Evolutionary conservation across 192 early-diverging fungal genomes (phyloP), one percentile per base, ranked within the genome.

Genomic region (Backusella australiensis): DNA sequence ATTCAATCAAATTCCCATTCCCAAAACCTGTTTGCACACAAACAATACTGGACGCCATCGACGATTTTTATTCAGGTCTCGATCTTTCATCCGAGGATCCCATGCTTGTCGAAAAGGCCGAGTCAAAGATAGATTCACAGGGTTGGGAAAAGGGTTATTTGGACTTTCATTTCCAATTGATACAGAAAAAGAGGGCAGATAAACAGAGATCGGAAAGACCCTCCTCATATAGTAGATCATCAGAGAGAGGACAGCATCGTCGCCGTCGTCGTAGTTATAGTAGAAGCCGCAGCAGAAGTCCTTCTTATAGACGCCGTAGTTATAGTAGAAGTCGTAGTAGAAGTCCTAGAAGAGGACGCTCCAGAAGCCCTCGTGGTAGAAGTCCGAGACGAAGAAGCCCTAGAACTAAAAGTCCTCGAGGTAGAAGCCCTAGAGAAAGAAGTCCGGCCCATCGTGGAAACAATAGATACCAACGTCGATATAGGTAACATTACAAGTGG

Each of bases 61-160:
- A 78, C 6, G 67, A 74, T 2, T 78, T 74, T 42, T 78, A 78
- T 35, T 17, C 59, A 19, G 77, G 72, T 5, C 35, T 78, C 9
- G 46, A 75, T 75, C 35, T 44, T 34, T 6, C 17, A 39, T 39
- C 39, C 7, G 56, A 66, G 6, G 41, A 63, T 3, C 23, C 15
- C 0, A 74, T 71, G 23, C 56, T 78, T 21, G 67, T 53, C 3
- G 67, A 69, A 12, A 73, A 65, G 9, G 21, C 34, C 1, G 46
- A 69, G 1, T 59, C 67, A 39, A 46, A 74, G 56, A 34, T 67
- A 21, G 77, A 78, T 36, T 26, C 59, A 67, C 56, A 75, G 29
- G 77, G 77, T 12, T 78, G 77, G 77, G 77, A 78, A 39, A 72
- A 72, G 11, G 72, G 71, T 7, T 78, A 74, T 63, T 41, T 78